phyloP scores from a whole-genome alignment of 768 basidiomycete species.

The Leccinum broughii region DNA sequence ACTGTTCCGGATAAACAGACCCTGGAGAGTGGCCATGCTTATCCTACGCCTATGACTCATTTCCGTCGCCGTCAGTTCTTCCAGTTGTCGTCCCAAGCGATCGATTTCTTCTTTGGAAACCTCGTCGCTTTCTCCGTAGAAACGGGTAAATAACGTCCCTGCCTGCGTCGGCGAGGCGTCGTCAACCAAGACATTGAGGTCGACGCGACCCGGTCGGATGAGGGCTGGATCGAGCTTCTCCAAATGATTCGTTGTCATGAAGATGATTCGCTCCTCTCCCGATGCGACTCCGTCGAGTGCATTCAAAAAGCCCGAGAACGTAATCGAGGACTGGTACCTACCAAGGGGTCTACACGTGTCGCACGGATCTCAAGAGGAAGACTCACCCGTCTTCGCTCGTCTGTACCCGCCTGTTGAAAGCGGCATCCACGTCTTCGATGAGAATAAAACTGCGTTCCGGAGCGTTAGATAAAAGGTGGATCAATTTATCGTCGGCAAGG shows the following conservation, averaged over 20 bases:
- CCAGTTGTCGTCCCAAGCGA: conserved; percentile 52
- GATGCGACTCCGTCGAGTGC: conserved; percentile 97
- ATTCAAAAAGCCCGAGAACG: conserved; percentile 97
- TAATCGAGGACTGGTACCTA: conserved; percentile 93
- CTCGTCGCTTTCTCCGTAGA: conserved; percentile 63
- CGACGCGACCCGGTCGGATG: conserved; percentile 94
- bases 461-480: conserved; percentile 87
- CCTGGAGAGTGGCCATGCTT: conserved; percentile 97
- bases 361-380: background rate
- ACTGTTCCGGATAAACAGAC: conserved; percentile 82
- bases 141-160: conserved; percentile 71
- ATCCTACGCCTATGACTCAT: conserved; percentile 55
- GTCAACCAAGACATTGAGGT: conserved; percentile 79
- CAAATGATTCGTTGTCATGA: conserved; percentile 98
- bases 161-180: conserved; percentile 87
- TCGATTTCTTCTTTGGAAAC: conserved; percentile 38
- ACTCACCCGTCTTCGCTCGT: conserved; percentile 89
- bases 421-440: conserved; percentile 97
- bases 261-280: conserved; percentile 96
- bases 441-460: conserved; percentile 94
- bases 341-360: conserved; percentile 13
- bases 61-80: conserved; percentile 53
- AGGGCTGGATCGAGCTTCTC: conserved; percentile 89
- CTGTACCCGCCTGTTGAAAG: conserved; percentile 91
- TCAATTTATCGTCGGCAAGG: conserved; percentile 94